Base-by-base conservation (phyloP, 306 rosid genomes). In the Lagenaria siceraria region DNA sequence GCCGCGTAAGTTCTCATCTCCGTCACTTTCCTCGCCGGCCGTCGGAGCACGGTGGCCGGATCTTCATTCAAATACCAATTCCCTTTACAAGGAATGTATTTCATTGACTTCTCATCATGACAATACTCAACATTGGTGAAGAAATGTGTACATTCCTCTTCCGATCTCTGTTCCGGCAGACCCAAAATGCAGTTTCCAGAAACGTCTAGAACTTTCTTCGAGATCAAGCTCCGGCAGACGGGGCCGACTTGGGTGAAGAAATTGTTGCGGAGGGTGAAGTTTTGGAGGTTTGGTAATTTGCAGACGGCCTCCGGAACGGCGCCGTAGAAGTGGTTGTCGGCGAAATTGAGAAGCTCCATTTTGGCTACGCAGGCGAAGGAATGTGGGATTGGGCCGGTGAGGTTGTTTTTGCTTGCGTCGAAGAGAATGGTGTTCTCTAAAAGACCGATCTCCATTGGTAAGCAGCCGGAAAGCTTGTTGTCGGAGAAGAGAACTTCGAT, bases 301-400 rank as follows among this genome's bases (percentile, higher is more conserved):
- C 98, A 95, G 14, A 95, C 78, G 6, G 19, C 19, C 63, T 95
- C 97, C 0, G 96, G 98, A 3, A 95, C 86, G 0, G 52, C 1
- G 6, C 91, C 96, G 13, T 83, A 92, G 22, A 95, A 75, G 10
- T 42, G 4, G 79, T 95, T 92, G 2, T 12, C 7, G 0, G 86
- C 87, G 36, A 92, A 60, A 53, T 81, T 86, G 40, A 95, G 80
- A 13, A 46, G 55, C 76, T 49, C 83, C 25, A 92, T 88, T 12
- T 68, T 87, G 3, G 66, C 66, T 24, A 95, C 78, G 78, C 98
- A 92, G 0, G 75, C 87, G 29, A 92, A 92, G 0, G 98, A 95
- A 11, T 27, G 9, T 0, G 98, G 97, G 29, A 95, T 92, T 5
- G 96, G 96, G 4, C 97, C 98, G 0, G 88, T 83, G 10, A 94